Evolutionary conservation across 768 basidiomycete species (phyloP).

Genomic region (Harrya chromipes): DNA sequence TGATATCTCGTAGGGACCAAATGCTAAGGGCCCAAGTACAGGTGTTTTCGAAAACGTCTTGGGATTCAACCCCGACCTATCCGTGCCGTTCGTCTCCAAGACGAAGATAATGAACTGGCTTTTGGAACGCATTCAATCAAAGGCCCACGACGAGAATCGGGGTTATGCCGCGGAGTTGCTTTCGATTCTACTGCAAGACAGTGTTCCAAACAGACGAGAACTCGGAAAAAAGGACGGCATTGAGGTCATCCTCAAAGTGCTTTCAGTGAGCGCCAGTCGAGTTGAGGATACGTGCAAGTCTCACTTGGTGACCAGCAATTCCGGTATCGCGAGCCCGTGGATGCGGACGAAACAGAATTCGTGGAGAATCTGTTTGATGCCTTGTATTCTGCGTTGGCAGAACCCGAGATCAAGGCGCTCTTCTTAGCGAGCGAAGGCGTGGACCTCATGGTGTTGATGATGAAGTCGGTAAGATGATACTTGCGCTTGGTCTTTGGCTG

Average conservation of each 20-base stretch:
- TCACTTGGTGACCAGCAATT: conserved; percentile 60
- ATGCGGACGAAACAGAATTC: conserved; percentile 91
- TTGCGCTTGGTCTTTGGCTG: background rate
- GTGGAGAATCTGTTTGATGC: conserved; percentile 97
- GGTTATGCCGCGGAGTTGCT: conserved; percentile 91
- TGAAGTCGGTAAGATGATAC: conserved; percentile 64
- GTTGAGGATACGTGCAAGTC: conserved; percentile 4
- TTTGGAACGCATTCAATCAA: conserved; percentile 67
- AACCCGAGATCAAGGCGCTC: conserved; percentile 70
- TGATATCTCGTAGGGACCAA: background rate
- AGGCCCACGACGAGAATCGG: conserved; percentile 84
- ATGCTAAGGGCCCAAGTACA: conserved; percentile 25
- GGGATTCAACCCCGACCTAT: conserved; percentile 77
- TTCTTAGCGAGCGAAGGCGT: conserved; percentile 93
- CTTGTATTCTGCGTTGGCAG: conserved; percentile 81
- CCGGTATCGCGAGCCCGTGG: conserved; percentile 76
- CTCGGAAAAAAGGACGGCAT: conserved; percentile 76
- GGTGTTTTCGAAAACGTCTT: conserved; percentile 93
- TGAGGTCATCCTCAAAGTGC: conserved; percentile 67
- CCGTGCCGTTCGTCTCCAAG: conserved; percentile 64
- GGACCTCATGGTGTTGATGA: conserved; percentile 97
- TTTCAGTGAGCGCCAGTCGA: conserved; percentile 62
- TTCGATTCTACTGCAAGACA: conserved; percentile 84
- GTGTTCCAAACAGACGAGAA: conserved; percentile 61
- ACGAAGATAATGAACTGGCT: conserved; percentile 81